Evolutionary conservation across 2,329 filamentous ascomycete species (phyloP), one percentile per base, ranked within the genome.

Genomic region (Zasmidium citrigriseum): DNA sequence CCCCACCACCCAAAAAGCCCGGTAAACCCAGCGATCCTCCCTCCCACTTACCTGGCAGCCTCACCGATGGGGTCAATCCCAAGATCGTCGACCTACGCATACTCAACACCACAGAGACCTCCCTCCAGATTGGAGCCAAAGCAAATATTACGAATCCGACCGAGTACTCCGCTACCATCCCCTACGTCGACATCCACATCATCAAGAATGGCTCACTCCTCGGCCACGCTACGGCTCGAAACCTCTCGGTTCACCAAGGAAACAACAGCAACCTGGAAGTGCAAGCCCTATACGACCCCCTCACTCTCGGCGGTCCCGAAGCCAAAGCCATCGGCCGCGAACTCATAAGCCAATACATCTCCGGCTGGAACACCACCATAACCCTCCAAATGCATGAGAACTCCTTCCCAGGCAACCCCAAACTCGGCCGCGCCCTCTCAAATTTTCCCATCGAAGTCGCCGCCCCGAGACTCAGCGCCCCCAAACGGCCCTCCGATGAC

Each of bases 121-220:
- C 89, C 2, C 80, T 97, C 48, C 85, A 83, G 20, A 77, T 98
- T 34, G 81, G 86, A 68, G 89, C 90, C 14, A 76, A 80, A 41
- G 82, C 96, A 68, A 96, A 95, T 70, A 82, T 96, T 60, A 96
- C 90, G 3, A 99, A 99, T 69, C 93, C 93, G 1, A 96, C 93
- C 0, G 83, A 87, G 3, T 97, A 98, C 73, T 87, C 90, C 3
- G 93, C 91, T 3, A 80, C 80, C 1, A 80, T 98, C n/a, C 93
- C 93, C 1, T 93, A 86, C 62, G 76, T 91, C 63, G 92, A 89
- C 70, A 53, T 65, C 38, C 61, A 65, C 50, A 57, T 65, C 49
- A 55, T 61, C 25, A 86, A 86, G 67, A 93, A 96, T 67, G 86
- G 82, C 11, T 88, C 88, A 0, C 72, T 89, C 7, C 78, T 99